Conservation (phyloP, 2,329 filamentous ascomycete species). For the Spiromastix sp. region DNA sequence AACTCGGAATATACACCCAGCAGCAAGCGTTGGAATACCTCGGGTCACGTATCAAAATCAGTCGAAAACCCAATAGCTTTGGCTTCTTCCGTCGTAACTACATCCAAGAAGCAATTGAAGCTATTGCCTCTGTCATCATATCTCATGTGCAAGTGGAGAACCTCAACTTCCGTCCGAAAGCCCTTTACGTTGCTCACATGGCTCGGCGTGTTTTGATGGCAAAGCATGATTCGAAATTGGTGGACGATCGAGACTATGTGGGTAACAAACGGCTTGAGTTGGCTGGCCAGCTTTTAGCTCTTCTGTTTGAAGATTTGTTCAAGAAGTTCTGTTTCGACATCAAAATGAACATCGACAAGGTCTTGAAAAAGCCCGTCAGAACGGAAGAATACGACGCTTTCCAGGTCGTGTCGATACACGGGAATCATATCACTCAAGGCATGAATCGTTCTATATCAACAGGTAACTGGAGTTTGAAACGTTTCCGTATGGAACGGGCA, state of each 20-base stretch:
- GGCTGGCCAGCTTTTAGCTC: constrained; percentile 83
- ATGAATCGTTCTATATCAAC: constrained; percentile 96
- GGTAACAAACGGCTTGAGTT: constrained; percentile 94
- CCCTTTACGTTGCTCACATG: constrained; percentile 95
- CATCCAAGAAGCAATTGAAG: constrained; percentile 85
- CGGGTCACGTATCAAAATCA: constrained; percentile 78
- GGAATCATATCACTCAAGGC: constrained; percentile 78
- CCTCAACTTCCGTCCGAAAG: constrained; percentile 93
- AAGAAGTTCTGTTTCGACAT: constrained; percentile 86
- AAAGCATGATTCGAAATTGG: constrained; percentile 74
- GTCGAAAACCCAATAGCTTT: constrained; percentile 50
- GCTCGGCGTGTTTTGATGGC: constrained; percentile 92
- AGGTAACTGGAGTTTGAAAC: constrained; percentile 94
- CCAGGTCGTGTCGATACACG: constrained; percentile 72
- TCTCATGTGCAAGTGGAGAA: constrained; percentile 88
- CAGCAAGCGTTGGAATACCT: constrained; percentile 93
- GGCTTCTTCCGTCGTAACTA: constrained; percentile 61
- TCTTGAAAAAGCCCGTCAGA: constrained; percentile 84
- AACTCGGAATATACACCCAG: constrained; percentile 78
- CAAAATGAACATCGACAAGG: constrained; percentile 90
- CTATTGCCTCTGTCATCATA: constrained; percentile 83
- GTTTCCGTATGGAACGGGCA: constrained; percentile 96
- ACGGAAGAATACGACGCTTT: constrained; percentile 81
- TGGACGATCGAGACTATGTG: constrained; percentile 95
- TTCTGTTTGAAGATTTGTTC: constrained; percentile 96